Percentiles rank a stretch among this genome's conserved stretches.
phyloP scores from a whole-genome alignment of 768 basidiomycete genomes.

The Boletus sp. region DNA sequence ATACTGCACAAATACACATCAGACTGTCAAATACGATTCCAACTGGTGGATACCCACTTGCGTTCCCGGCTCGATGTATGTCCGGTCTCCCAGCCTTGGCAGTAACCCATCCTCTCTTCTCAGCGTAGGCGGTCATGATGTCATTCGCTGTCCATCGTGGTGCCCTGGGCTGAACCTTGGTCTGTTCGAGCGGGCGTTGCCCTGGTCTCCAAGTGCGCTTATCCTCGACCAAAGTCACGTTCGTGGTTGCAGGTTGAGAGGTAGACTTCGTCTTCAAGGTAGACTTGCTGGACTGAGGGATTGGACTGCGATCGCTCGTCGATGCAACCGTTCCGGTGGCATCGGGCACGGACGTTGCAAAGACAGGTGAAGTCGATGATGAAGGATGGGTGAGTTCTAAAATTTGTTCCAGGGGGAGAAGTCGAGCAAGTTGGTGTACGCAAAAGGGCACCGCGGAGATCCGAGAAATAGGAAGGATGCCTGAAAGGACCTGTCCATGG shows the following conservation, averaged over 20 bases:
- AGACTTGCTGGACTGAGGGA: not conserved
- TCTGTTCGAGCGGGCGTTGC: slow-evolving; percentile 21
- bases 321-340: not conserved
- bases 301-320: not conserved
- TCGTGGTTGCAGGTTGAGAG: not conserved
- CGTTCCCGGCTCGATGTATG: slow-evolving; percentile 84
- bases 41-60: slow-evolving; percentile 52
- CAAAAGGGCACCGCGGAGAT: slow-evolving; percentile 84
- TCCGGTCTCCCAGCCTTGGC: slow-evolving; percentile 91
- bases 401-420: slow-evolving; percentile 76
- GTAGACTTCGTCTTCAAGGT: not conserved
- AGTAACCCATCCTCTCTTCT: slow-evolving; percentile 79
- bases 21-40: not conserved
- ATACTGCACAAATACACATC: slow-evolving; percentile 43
- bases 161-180: slow-evolving; percentile 9
- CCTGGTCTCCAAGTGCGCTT: slow-evolving; percentile 80
- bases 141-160: slow-evolving; percentile 81
- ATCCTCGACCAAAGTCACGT: slow-evolving; percentile 38
- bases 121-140: slow-evolving; percentile 74
- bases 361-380: slow-evolving; percentile 11
- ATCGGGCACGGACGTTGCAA: not conserved
- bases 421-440: slow-evolving; percentile 60
- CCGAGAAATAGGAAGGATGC: slow-evolving; percentile 75
- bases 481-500: slow-evolving; percentile 54
- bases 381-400: slow-evolving; percentile 56